phyloP scores from a whole-genome alignment of 2,329 filamentous ascomycete species.

The Trichoderma sp. region DNA sequence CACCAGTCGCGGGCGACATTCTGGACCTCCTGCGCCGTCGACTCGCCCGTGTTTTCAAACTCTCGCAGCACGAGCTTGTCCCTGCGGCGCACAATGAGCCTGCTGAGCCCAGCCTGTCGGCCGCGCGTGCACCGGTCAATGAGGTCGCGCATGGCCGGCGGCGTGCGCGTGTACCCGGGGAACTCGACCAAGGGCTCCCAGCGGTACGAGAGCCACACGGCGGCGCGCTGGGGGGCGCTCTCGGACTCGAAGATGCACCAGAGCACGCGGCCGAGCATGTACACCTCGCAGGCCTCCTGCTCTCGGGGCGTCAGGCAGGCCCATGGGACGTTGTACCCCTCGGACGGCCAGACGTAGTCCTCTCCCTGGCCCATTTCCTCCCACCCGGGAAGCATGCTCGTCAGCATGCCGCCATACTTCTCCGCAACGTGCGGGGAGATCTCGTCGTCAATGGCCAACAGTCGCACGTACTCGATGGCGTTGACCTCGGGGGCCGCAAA shows the following conservation, averaged over 20 bases:
- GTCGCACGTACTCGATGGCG: slow-evolving; percentile 59
- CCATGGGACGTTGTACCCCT: slow-evolving; percentile 61
- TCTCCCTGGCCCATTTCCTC: slow-evolving; percentile 45
- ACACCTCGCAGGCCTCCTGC: slow-evolving; percentile 61
- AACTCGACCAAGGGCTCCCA: slow-evolving; percentile 61
- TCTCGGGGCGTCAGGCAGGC: slow-evolving; percentile 53
- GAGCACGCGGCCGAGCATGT: slow-evolving; percentile 63
- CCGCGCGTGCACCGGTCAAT: slow-evolving; percentile 58
- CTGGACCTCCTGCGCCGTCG: slow-evolving; percentile 42
- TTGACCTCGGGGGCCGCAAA: slow-evolving; percentile 64
- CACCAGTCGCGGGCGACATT: slow-evolving; percentile 52
- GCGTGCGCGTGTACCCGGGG: slow-evolving; percentile 54
- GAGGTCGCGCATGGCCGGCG: slow-evolving; percentile 48
- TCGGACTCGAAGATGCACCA: slow-evolving; percentile 66
- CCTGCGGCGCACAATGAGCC: slow-evolving; percentile 48
- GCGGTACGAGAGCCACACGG: slow-evolving; percentile 61
- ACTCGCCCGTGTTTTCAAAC: slow-evolving; percentile 38
- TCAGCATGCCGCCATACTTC: slow-evolving; percentile 48
- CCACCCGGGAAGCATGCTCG: slow-evolving; percentile 51
- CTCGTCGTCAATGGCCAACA: slow-evolving; percentile 54
- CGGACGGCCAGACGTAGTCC: slow-evolving; percentile 50
- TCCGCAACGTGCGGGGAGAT: slow-evolving; percentile 45
- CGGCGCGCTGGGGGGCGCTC: slow-evolving; percentile 58
- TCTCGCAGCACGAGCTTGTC: slow-evolving; percentile 51
- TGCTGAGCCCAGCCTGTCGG: slow-evolving; percentile 49